Base-by-base conservation (phyloP, 371 early-diverging fungal genomes). In the Lichtheimia corymbifera region DNA sequence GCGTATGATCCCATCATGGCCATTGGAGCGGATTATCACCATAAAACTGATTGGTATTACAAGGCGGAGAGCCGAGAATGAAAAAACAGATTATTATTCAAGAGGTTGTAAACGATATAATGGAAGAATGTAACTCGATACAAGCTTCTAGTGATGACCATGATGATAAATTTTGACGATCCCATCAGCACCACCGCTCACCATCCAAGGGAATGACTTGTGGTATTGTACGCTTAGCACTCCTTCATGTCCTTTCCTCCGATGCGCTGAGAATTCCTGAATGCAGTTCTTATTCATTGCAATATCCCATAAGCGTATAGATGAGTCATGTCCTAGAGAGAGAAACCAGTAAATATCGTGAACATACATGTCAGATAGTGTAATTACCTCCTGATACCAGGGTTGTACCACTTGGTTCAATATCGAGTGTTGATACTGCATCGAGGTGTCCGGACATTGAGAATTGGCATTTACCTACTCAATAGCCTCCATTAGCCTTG, bases 231-330 rank as follows among this genome's bases (percentile, higher is more conserved):
- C 85, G 35, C 72, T 69, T 64, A 89, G 80, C 2, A 95, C 90
- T 25, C 91, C 92, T 71, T 93, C 93, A 64, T 90, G 88, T 27
- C 84, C 83, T 70, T 92, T 91, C 60, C 80, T 78, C 20, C 92
- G 72, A 63, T 93, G 93, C 0, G 91, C 83, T 20, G 88, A 82
- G 62, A 91, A 86, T 67, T 92, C 93, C 68, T 93, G 93, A 17
- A 90, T 62, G 73, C 91, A 92, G 15, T 79, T 64, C 42, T 80
- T 79, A n/a, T 82, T 78, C 17, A 76, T 65, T 53, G 70, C 30
- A 40, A 93, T 72, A 67, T 94, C 93, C 93, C 94, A 95, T 71
- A 90, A 72, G 47, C 92, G 83, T 22, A 93, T 79, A 4, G 91
- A 88, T 45, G 89, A 82, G 70, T 95, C 93, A 74, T 95, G 93